A percentile compares a stretch with the other conserved stretches of the same genome.
These are phyloP conservation scores for Marvania coccoides DNA, from an alignment of 139 green algal species.

Conservation along the genomic window DNA sequence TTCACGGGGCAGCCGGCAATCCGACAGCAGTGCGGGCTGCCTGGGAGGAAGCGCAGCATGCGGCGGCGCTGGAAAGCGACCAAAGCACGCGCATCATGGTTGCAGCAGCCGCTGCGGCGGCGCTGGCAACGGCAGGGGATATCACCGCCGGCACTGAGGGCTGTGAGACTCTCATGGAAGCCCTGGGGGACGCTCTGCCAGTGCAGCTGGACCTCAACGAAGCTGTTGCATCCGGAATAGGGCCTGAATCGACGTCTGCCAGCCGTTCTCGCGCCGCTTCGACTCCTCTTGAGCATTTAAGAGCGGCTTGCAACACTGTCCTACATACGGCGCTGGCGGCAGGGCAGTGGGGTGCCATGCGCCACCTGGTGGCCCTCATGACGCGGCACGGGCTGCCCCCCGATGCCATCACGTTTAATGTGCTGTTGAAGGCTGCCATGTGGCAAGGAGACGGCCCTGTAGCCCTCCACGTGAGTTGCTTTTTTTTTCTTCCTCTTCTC, in stretches of 20 bases:
- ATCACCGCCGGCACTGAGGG: background rate
- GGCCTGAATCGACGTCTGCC: background rate
- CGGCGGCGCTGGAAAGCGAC: background rate
- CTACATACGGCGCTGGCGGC: background rate
- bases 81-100: background rate
- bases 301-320: background rate
- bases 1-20: background rate
- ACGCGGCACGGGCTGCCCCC: background rate
- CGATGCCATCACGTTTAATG: background rate
- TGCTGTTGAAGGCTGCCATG: background rate
- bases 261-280: background rate
- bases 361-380: background rate
- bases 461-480: background rate
- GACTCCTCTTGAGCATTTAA: background rate
- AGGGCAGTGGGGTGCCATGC: background rate
- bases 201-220: background rate
- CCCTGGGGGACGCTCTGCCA: background rate
- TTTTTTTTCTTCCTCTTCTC: too few species aligned
- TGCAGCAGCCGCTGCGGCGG: background rate
- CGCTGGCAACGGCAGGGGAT: background rate
- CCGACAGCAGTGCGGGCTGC: background rate
- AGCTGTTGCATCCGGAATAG: background rate
- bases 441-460: background rate
- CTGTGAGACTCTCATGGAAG: background rate
- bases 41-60: background rate